Evolutionary conservation across 2,329 filamentous ascomycete genomes (phyloP), one percentile per base, ranked within the genome.

Genomic region (Moelleriella libera): DNA sequence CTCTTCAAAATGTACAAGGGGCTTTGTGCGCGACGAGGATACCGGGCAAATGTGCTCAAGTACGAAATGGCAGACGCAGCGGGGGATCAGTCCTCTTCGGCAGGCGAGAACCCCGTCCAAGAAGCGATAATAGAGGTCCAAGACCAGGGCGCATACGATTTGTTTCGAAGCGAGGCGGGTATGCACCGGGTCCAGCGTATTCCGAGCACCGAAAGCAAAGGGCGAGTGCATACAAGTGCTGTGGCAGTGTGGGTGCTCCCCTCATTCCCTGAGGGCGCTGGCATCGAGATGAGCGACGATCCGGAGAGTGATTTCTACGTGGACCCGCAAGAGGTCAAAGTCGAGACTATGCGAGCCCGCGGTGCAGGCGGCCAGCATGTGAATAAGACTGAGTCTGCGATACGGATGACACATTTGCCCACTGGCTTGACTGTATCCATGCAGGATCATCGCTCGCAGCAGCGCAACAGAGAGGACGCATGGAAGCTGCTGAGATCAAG

Each of bases 301-400:
- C 90, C 90, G 0, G 83, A 82, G 48, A 94, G 86, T 63, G 85
- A 96, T 60, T 96, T 94, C 67, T 95, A 89, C 67, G 75, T 98
- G 50, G 80, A 94, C 59, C 80, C 85, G 5, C 75, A 80, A 51
- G 90, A 98, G 50, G 88, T 98, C 29, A 75, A 75, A 46, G 72
- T 79, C 21, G 92, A 98, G 61, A 87, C 88, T 51, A 95, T 97
- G 89, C 78, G 89, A 12, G 88, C 92, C 0, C 74, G 87, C 43
- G 92, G 92, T 50, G 90, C 92, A 0, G 92, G 92, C 32, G 92
- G 92, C 1, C 92, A 98, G 68, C 92, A 98, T 66, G 92, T 98
- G 61, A 98, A 98, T 68, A 96, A 90, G 63, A 98, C 92, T 0
- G 92, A 98, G 68, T 95, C 88, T 31, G 92, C 92, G 4, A 86